Evolutionary conservation across 2,329 filamentous ascomycete species (phyloP).

Genomic region (Trichophyton equinum): DNA sequence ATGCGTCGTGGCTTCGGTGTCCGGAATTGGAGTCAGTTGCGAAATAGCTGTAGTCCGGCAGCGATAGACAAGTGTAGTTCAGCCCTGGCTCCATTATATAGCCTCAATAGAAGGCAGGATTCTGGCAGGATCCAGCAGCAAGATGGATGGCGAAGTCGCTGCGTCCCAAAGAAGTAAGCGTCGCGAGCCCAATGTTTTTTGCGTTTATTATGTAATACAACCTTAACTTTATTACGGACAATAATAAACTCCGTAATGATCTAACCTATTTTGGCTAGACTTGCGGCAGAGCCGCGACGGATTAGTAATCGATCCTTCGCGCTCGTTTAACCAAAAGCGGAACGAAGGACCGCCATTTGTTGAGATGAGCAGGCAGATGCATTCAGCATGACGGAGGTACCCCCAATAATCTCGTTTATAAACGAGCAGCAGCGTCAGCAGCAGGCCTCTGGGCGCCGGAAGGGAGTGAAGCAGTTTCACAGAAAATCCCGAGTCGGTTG

Average conservation of each 20-base stretch:
- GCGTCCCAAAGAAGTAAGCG: no score
- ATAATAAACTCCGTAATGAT: no score
- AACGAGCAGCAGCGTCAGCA: background rate
- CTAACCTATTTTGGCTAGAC: no score
- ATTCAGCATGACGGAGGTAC: background rate
- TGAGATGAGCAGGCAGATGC: background rate
- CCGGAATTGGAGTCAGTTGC: background rate
- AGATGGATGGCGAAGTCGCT: no score
- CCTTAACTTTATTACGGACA: no score
- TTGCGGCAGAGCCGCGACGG: no score
- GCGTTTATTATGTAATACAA: no score
- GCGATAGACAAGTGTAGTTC: background rate
- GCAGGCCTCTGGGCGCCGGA: background rate
- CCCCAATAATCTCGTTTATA: background rate
- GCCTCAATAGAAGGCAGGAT: background rate
- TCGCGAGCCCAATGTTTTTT: no score
- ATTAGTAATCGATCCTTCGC: background rate
- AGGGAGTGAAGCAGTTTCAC: background rate
- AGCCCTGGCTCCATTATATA: background rate
- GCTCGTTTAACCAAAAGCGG: background rate
- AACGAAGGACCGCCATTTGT: background rate
- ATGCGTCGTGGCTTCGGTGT: background rate
- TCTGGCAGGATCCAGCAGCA: no score
- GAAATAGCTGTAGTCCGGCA: background rate
- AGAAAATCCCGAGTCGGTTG: conserved; percentile 2